These are phyloP conservation scores for Reticulascus tulasneorum DNA, from an alignment of 2,329 filamentous ascomycete genomes.

Conservation along the genomic window DNA sequence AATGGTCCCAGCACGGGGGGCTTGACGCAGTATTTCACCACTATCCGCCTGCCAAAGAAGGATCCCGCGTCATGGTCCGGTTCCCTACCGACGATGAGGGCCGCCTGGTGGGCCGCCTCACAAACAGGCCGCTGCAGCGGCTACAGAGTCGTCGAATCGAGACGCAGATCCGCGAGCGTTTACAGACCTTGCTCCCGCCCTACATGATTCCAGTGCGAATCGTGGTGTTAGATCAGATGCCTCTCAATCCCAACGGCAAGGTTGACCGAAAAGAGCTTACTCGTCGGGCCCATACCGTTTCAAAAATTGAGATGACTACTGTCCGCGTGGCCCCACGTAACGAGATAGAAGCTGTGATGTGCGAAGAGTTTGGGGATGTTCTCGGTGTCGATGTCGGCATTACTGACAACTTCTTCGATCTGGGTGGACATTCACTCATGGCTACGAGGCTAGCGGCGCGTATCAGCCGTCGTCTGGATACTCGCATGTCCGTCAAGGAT, in stretches of 20 bases:
- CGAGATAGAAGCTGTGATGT: conserved; percentile 7
- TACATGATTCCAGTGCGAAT: conserved; percentile 23
- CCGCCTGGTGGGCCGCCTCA: background rate
- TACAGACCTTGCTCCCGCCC: conserved; percentile 15
- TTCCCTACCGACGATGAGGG: conserved; percentile 2
- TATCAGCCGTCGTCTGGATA: conserved; percentile 5
- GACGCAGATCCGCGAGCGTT: background rate
- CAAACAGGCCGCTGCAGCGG: conserved; percentile 2
- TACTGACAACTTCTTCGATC: conserved; percentile 14
- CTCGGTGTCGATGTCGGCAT: conserved; percentile 9
- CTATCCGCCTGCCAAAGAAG: conserved; percentile 27
- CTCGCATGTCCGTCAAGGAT: conserved; percentile 9
- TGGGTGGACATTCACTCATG: conserved; percentile 14
- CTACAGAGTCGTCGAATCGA: conserved; percentile 1
- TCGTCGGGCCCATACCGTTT: conserved; percentile 13
- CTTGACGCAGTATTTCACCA: conserved; percentile 28
- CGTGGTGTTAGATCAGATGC: conserved; percentile 19
- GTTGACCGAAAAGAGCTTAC: conserved; percentile 14
- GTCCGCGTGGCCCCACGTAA: conserved; percentile 1
- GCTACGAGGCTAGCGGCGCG: conserved; percentile 6
- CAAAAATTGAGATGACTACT: background rate
- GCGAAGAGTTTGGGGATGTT: conserved; percentile 8
- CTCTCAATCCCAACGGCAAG: conserved; percentile 21
- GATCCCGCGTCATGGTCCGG: background rate
- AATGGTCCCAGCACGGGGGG: conserved; percentile 20